These are phyloP conservation scores for Sclerotinia minor DNA, from an alignment of 2,329 filamentous ascomycete genomes.

Conservation along the genomic window DNA sequence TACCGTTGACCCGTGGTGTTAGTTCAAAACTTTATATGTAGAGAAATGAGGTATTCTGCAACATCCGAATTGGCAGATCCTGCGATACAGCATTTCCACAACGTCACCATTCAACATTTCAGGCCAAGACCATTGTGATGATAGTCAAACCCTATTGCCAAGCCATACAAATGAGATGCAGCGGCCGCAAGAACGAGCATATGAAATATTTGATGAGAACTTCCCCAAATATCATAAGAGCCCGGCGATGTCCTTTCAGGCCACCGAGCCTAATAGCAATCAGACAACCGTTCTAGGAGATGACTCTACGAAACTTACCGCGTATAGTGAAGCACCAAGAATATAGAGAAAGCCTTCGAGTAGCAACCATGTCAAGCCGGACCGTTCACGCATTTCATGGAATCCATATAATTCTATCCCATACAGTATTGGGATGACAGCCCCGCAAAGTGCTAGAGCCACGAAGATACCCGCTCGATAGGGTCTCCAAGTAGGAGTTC, in stretches of 20 bases:
- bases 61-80: background rate
- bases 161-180: constrained; percentile 74
- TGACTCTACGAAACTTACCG: constrained; percentile 52
- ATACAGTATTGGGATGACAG: constrained; percentile 79
- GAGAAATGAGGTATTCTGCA: background rate
- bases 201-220: constrained; percentile 96
- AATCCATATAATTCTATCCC: constrained; percentile 69
- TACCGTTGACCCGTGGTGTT: too few species aligned
- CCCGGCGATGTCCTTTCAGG: constrained; percentile 80
- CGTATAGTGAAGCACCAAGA: constrained; percentile 81
- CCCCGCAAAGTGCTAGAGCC: constrained; percentile 73
- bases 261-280: constrained; percentile 61
- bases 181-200: constrained; percentile 83
- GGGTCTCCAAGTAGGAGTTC: constrained; percentile 78
- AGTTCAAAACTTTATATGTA: too few species aligned
- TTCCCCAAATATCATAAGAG: constrained; percentile 85
- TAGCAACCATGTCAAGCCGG: constrained; percentile 79
- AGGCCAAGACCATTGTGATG: constrained; percentile 58
- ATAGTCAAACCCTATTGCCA: constrained; percentile 83
- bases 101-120: constrained; percentile 31
- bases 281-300: background rate
- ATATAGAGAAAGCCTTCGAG: constrained; percentile 84
- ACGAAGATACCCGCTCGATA: constrained; percentile 90
- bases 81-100: too few species aligned
- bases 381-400: constrained; percentile 64